phyloP scores from a whole-genome alignment of 2,329 filamentous ascomycete species.

The Colletotrichum plurivorum region DNA sequence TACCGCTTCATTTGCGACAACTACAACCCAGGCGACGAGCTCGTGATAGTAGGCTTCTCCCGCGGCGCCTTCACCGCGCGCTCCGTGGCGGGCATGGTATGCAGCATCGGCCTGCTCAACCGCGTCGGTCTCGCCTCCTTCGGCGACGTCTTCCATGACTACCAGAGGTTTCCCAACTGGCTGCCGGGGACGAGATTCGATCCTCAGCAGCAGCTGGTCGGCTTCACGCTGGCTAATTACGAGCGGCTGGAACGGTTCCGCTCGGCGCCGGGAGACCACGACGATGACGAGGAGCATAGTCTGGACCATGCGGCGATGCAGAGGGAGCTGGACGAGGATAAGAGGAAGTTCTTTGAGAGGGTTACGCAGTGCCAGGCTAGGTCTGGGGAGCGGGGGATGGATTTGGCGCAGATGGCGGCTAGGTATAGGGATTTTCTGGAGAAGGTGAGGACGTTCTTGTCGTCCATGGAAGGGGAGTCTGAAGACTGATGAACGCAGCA shows the following conservation, averaged over 20 bases:
- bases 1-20: slow-evolving; percentile 55
- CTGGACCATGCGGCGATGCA: slow-evolving; percentile 2
- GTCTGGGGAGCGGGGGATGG: neutral
- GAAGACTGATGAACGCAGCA: slow-evolving; percentile 18
- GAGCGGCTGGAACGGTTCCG: slow-evolving; percentile 6
- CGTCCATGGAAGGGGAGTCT: too few species aligned
- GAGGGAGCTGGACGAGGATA: slow-evolving; percentile 9
- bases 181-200: neutral
- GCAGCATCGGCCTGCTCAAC: slow-evolving; percentile 37
- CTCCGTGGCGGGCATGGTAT: slow-evolving; percentile 48
- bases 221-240: slow-evolving; percentile 26
- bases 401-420: slow-evolving; percentile 17
- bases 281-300: neutral
- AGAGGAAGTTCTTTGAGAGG: slow-evolving; percentile 9
- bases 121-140: slow-evolving; percentile 37
- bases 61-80: slow-evolving; percentile 55
- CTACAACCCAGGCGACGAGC: slow-evolving; percentile 51
- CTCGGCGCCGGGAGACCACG: neutral
- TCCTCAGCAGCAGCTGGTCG: slow-evolving; percentile 23
- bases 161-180: slow-evolving; percentile 39
- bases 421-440: slow-evolving; percentile 24
- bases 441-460: neutral
- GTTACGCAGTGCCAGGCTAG: neutral
- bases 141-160: slow-evolving; percentile 38
- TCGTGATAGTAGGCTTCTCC: slow-evolving; percentile 54